Conservation (phyloP, 164 flowering plant species). For the Chloranthus sessilifolius region DNA sequence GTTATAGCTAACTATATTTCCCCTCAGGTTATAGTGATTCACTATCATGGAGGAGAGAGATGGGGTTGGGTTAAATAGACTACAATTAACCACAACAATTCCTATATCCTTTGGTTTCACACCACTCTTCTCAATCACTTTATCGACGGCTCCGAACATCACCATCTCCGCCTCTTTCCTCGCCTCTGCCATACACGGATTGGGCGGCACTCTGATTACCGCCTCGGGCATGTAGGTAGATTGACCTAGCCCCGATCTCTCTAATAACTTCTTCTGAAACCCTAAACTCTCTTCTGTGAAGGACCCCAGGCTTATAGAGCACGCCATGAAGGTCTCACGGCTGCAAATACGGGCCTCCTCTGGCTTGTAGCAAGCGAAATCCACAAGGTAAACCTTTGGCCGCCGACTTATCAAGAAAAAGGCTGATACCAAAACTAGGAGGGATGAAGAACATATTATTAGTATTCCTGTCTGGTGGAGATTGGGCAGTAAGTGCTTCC, state of each 20-base stretch:
- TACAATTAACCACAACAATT: slow-evolving; percentile 69
- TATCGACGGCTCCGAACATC: slow-evolving; percentile 77
- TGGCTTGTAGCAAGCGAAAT: slow-evolving; percentile 76
- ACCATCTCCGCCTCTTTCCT: slow-evolving; percentile 73
- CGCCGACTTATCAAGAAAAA: slow-evolving; percentile 54
- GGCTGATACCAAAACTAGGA: slow-evolving; percentile 42
- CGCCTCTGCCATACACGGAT: slow-evolving; percentile 72
- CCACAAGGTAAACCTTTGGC: slow-evolving; percentile 48
- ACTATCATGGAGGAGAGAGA: slow-evolving; percentile 74
- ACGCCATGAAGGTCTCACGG: slow-evolving; percentile 48
- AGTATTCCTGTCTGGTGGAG: slow-evolving; percentile 30
- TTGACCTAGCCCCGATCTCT: slow-evolving; percentile 74
- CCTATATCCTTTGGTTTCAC: slow-evolving; percentile 77
- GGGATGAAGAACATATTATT: slow-evolving; percentile 30
- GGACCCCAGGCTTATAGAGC: slow-evolving; percentile 27
- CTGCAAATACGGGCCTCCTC: slow-evolving; percentile 27
- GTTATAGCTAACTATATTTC: slow-evolving; percentile 58
- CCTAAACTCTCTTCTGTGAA: slow-evolving; percentile 53
- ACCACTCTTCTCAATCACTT: slow-evolving; percentile 56
- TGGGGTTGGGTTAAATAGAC: slow-evolving; percentile 76
- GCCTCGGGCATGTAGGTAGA: slow-evolving; percentile 64
- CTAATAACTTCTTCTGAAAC: slow-evolving; percentile 62
- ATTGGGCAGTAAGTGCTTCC: slow-evolving; percentile 48
- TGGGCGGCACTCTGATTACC: slow-evolving; percentile 43
- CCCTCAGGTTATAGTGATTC: slow-evolving; percentile 75